Evolutionary conservation across 768 basidiomycete genomes (phyloP).

Genomic region (Exsudoporus frostii): DNA sequence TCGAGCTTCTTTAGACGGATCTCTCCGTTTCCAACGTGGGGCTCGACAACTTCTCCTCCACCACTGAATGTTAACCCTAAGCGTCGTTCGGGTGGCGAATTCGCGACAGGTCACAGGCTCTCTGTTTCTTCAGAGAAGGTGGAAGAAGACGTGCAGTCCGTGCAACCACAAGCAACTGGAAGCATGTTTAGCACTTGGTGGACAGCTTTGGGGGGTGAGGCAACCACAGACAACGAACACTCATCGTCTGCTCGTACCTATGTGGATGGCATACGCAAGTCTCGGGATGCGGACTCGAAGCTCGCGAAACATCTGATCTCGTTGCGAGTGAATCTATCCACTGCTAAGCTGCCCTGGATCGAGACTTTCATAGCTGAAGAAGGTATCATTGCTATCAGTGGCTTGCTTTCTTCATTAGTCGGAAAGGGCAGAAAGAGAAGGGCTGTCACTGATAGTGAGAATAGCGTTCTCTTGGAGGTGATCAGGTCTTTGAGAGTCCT

Average conservation of each 20-base stretch:
- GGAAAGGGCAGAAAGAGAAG: slow-evolving; percentile 65
- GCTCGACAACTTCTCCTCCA: slow-evolving; percentile 35
- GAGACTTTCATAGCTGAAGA: slow-evolving; percentile 63
- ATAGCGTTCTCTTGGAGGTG: slow-evolving; percentile 64
- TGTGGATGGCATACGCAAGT: slow-evolving; percentile 55
- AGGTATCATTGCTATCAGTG: slow-evolving; percentile 64
- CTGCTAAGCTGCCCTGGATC: slow-evolving; percentile 75
- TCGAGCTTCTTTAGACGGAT: slow-evolving; percentile 63
- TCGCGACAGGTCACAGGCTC: slow-evolving; percentile 25
- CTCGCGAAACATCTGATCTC: slow-evolving; percentile 77
- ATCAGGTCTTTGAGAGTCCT: slow-evolving; percentile 79
- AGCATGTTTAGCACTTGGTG: slow-evolving; percentile 77
- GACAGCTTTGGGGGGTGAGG: slow-evolving; percentile 60
- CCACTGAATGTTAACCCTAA: slow-evolving; percentile 28
- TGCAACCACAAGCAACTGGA: slow-evolving; percentile 70
- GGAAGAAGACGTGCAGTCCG: slow-evolving; percentile 30
- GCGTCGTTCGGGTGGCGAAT: slow-evolving; percentile 39
- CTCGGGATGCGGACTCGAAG: slow-evolving; percentile 53
- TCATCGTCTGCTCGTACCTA: slow-evolving; percentile 57
- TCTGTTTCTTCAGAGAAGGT: slow-evolving; percentile 29
- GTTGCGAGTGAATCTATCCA: slow-evolving; percentile 82
- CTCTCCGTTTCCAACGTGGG: slow-evolving; percentile 61
- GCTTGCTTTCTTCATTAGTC: slow-evolving; percentile 56
- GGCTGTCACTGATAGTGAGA: slow-evolving; percentile 60
- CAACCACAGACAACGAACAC: slow-evolving; percentile 34